Evolutionary conservation across 2,329 filamentous ascomycete species (phyloP).

Genomic region (Colletotrichum noveboracense): DNA sequence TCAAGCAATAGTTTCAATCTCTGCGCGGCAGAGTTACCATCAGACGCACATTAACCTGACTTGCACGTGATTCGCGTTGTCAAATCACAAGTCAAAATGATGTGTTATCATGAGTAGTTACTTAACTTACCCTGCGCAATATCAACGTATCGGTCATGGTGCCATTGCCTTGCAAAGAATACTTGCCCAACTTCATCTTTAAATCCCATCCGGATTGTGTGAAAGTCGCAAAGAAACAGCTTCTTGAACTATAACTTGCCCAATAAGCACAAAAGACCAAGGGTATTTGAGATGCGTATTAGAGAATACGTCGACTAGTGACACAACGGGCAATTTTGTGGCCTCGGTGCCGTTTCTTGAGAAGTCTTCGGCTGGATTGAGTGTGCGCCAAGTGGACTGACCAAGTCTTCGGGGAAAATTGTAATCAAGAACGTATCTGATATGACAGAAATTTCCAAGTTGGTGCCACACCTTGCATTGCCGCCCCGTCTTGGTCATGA

Average conservation of each 20-base stretch:
- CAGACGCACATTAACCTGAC: neutral
- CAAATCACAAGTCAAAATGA: neutral
- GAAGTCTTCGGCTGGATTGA: neutral
- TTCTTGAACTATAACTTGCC: too few species aligned
- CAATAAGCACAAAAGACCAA: too few species aligned
- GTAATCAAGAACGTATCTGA: neutral
- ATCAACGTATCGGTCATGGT: neutral
- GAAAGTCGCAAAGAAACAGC: too few species aligned
- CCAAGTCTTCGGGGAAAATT: neutral
- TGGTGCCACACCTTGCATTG: neutral
- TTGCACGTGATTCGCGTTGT: neutral
- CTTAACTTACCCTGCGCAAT: neutral
- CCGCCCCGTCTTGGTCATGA: neutral
- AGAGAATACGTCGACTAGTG: neutral
- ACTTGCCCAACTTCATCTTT: neutral
- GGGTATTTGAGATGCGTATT: too few species aligned
- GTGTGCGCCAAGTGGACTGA: neutral
- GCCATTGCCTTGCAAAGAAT: neutral
- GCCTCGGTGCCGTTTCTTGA: neutral
- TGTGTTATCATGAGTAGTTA: neutral
- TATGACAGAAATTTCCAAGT: neutral
- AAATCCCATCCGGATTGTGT: neutral
- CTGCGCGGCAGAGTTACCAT: too few species aligned
- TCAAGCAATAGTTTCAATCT: too few species aligned
- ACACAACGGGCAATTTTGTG: neutral